phyloP scores from a whole-genome alignment of 2,329 filamentous ascomycete genomes.

The Chrysoporthe austroafricana region DNA sequence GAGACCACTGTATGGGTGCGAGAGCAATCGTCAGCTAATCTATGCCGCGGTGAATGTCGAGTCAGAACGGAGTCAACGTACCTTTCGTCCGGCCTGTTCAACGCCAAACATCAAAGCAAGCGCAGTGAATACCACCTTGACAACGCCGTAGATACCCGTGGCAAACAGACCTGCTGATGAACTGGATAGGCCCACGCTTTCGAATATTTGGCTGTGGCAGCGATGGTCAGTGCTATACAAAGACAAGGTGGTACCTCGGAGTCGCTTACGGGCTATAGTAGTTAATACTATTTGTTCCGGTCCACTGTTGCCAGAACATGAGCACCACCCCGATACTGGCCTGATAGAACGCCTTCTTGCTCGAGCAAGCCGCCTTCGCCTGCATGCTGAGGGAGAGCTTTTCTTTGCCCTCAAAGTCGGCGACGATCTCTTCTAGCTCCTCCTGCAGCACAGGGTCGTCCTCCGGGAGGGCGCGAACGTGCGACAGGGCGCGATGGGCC shows the following conservation, averaged over 20 bases:
- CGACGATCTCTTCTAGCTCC: constrained; percentile 61
- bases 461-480: constrained; percentile 52
- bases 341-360: constrained; percentile 41
- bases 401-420: constrained; percentile 57
- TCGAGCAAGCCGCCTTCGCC: constrained; percentile 49
- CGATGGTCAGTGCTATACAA: constrained; percentile 32
- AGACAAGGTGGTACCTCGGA: not conserved
- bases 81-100: constrained; percentile 28
- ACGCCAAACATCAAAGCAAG: constrained; percentile 28
- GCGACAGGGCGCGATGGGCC: constrained; percentile 43
- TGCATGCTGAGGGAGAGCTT: constrained; percentile 40
- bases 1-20: constrained; percentile 51
- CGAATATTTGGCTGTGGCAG: constrained; percentile 57
- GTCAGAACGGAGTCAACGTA: constrained; percentile 39
- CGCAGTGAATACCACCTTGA: constrained; percentile 60
- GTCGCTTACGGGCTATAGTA: constrained; percentile 49
- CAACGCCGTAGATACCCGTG: constrained; percentile 73
- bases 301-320: constrained; percentile 41
- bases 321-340: constrained; percentile 33
- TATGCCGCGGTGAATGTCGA: constrained; percentile 30
- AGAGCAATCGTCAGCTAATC: constrained; percentile 42
- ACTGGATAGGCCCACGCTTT: constrained; percentile 61
- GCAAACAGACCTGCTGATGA: constrained; percentile 67
- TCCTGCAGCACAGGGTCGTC: constrained; percentile 58
- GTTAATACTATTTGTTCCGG: constrained; percentile 63